Percentiles rank a stretch among this genome's conserved stretches.
Conservation (phyloP, 192 early-diverging fungal species). For the Backusella circina region DNA sequence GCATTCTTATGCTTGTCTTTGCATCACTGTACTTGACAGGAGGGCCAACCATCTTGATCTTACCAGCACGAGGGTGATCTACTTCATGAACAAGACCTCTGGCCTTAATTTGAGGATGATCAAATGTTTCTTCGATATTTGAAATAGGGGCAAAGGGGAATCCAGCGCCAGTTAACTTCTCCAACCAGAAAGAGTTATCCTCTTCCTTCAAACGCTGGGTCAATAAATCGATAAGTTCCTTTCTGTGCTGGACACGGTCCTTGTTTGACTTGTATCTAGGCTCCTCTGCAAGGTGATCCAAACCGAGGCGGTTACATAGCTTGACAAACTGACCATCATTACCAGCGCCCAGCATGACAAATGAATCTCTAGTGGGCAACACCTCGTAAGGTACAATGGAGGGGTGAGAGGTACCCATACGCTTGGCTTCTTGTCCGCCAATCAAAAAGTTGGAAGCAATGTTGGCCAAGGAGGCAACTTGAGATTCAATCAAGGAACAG, state of each 20-base stretch:
- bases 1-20: conserved; percentile 56
- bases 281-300: conserved; percentile 44
- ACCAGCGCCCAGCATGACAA: conserved; percentile 87
- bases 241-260: conserved; percentile 70
- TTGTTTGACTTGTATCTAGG: conserved; percentile 63
- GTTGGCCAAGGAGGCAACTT: conserved; percentile 86
- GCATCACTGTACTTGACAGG: conserved; percentile 79
- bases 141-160: conserved; percentile 86
- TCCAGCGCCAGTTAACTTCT: conserved; percentile 58
- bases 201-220: conserved; percentile 41
- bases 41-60: conserved; percentile 68
- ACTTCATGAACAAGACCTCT: conserved; percentile 75
- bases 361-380: conserved; percentile 72
- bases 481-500: conserved; percentile 83
- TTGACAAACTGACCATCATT: conserved; percentile 83
- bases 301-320: conserved; percentile 55
- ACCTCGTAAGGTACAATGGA: conserved; percentile 94
- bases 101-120: conserved; percentile 67
- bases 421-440: conserved; percentile 70
- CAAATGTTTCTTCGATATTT: conserved; percentile 72
- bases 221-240: conserved; percentile 59
- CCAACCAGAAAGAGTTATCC: conserved; percentile 61
- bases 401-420: conserved; percentile 87
- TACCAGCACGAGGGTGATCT: conserved; percentile 77
- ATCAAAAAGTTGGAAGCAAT: conserved; percentile 87